A percentile compares a stretch with the other conserved stretches of the same genome.
Conservation (phyloP, 306 rosid species). For the Malus fusca region DNA sequence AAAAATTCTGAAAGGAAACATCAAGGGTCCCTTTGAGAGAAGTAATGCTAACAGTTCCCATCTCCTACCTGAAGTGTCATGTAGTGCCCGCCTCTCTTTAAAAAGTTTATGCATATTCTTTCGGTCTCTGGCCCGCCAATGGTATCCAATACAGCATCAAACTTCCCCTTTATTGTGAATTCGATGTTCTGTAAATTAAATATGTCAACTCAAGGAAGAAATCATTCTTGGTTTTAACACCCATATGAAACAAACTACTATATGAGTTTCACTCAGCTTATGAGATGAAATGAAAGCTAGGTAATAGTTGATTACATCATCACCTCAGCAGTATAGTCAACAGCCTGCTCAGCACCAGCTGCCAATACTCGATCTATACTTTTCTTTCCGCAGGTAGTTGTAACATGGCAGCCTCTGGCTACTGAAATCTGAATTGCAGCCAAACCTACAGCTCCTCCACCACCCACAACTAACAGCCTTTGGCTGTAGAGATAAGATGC, state of each 20-base stretch:
- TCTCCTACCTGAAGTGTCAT: conserved; percentile 95
- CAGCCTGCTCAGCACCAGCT: conserved; percentile 90
- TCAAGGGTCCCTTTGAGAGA: neutral
- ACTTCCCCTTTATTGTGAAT: conserved; percentile 65
- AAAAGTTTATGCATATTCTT: conserved; percentile 57
- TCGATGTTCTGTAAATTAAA: conserved; percentile 50
- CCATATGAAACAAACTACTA: neutral
- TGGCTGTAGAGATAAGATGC: conserved; percentile 48
- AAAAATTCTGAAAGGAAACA: neutral
- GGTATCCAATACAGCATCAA: conserved; percentile 93
- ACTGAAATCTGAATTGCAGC: conserved; percentile 81
- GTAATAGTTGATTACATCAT: conserved; percentile 16
- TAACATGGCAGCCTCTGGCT: conserved; percentile 70
- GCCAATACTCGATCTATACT: conserved; percentile 56
- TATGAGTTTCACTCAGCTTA: conserved; percentile 3
- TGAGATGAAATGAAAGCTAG: conserved; percentile 14
- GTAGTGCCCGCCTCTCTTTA: conserved; percentile 87
- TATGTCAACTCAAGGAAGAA: neutral
- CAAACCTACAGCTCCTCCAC: conserved; percentile 97
- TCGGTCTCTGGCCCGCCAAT: conserved; percentile 83
- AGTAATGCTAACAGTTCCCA: conserved; percentile 10
- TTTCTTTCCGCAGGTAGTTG: conserved; percentile 80
- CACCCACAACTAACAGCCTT: conserved; percentile 81
- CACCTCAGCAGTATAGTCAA: conserved; percentile 85
- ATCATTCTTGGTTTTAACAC: neutral